Base-by-base conservation (phyloP, 2,329 filamentous ascomycete species). In the Pestalotiopsis sp. region DNA sequence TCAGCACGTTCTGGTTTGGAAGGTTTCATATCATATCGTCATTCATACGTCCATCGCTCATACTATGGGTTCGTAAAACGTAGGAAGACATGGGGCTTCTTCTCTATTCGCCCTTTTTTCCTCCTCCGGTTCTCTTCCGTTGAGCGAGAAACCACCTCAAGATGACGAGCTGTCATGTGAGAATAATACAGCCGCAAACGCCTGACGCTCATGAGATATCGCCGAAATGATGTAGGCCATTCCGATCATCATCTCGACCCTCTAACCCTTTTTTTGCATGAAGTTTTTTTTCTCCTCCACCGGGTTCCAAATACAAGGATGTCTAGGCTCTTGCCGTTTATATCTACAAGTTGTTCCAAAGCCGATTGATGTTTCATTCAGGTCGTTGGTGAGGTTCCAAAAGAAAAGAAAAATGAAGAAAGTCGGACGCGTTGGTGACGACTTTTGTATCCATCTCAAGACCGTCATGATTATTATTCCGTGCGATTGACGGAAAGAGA, bases 1-100 rank as follows among this genome's bases (percentile, higher is more conserved):
- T 9, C 17, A 52, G 14, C 17, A 52, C 7, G n/a, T n/a, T 9
- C 45, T n/a, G 6, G 2, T 23, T 52, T 52, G 45, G 45, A 52
- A 52, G 45, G 45, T 20, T 67, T 76, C 70, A 74, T 75, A 72
- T 74, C 75, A 75, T 77, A 72, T 77, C 75, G 69, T 78, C 75
- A 78, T 77, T 77, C 77, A 76, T 78, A 70, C 72, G 73, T 76
- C 62, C 69, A 68, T 59, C 68, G 72, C 17, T 62, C 59, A 62
- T 62, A 39, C 59, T 62, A 62, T 62, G 59, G 59, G 31, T 36
- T 78, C 74, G 71, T 77, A 73, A 77, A 75, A 74, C 65, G 70
- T 75, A 52, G 45, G 45, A n/a, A 70, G 71, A 72, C 70, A 69
- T 70, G n/a, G 59, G 66, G 59, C 27, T 20, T 49, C 45, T 67